A percentile compares a stretch with the other conserved stretches of the same genome.
phyloP scores from a whole-genome alignment of 2,329 filamentous ascomycete species.

The Arthrinium phaeospermum region DNA sequence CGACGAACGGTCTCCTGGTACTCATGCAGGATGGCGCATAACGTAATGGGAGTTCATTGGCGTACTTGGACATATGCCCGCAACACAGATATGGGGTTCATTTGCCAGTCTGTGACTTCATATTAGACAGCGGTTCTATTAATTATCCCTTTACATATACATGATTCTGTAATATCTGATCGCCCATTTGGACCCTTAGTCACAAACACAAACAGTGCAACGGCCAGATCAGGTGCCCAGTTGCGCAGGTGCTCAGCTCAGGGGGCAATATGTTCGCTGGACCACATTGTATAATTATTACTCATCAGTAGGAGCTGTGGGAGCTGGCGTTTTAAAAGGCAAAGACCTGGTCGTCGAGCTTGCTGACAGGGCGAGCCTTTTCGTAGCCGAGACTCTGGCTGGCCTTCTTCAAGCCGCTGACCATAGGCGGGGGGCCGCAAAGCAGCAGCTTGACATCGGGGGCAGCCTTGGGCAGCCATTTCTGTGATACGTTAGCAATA shows the following conservation, averaged over 20 bases:
- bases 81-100: background rate
- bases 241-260: background rate
- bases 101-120: background rate
- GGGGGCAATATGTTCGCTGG: background rate
- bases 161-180: background rate
- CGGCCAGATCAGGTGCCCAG: background rate
- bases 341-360: conserved; percentile 97
- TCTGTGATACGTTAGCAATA: conserved; percentile 52
- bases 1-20: too few species aligned
- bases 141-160: background rate
- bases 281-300: background rate
- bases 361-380: conserved; percentile 94
- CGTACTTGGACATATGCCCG: too few species aligned
- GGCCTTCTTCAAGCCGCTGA: conserved; percentile 95
- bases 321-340: conserved; percentile 70
- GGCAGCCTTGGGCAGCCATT: conserved; percentile 81
- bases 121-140: background rate
- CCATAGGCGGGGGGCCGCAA: conserved; percentile 96
- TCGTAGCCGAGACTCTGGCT: conserved; percentile 87
- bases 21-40: too few species aligned
- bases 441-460: conserved; percentile 91
- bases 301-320: background rate
- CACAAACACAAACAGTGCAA: background rate
- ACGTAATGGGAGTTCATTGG: too few species aligned
- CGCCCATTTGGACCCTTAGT: background rate